Conservation (phyloP, 441 rosid species). For the Arabidopsis hybrid region DNA sequence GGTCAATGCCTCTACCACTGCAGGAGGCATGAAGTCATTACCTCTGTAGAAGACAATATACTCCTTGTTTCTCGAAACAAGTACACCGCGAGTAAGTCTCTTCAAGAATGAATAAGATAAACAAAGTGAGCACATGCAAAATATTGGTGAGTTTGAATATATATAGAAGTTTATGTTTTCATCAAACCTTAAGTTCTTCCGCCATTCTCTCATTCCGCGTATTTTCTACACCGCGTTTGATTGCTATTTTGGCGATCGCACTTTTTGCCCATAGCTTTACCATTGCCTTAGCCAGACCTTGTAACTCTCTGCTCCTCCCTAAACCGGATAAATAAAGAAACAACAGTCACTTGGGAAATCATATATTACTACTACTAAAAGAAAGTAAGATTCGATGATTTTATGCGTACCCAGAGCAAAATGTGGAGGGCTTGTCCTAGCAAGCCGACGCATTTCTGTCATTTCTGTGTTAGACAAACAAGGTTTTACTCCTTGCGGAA, state of each 20-base stretch:
- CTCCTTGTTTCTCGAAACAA: slow-evolving; percentile 91
- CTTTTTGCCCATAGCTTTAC: slow-evolving; percentile 84
- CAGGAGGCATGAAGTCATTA: slow-evolving; percentile 90
- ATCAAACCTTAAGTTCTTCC: slow-evolving; percentile 83
- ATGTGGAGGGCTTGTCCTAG: slow-evolving; percentile 80
- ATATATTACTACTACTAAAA: slow-evolving; percentile 15
- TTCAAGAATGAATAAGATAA: slow-evolving; percentile 47
- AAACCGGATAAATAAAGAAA: slow-evolving; percentile 29
- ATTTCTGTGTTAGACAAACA: slow-evolving; percentile 62
- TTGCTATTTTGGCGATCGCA: slow-evolving; percentile 87
- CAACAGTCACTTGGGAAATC: slow-evolving; percentile 27
- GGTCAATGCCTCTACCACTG: slow-evolving; percentile 59
- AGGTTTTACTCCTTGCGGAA: slow-evolving; percentile 70
- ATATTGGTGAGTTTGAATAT: neutral
- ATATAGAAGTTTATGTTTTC: neutral
- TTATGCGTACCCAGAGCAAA: slow-evolving; percentile 74
- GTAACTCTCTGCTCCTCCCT: slow-evolving; percentile 88
- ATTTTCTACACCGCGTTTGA: slow-evolving; percentile 83
- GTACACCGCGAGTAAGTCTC: slow-evolving; percentile 85
- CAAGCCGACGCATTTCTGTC: slow-evolving; percentile 72
- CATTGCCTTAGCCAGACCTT: slow-evolving; percentile 89
- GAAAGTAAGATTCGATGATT: slow-evolving; percentile 16
- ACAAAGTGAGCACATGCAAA: slow-evolving; percentile 19
- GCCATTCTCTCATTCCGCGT: slow-evolving; percentile 95
- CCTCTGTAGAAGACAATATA: slow-evolving; percentile 91